Conservation (phyloP, 345 rosid species). For the Hypericum perforatum region DNA sequence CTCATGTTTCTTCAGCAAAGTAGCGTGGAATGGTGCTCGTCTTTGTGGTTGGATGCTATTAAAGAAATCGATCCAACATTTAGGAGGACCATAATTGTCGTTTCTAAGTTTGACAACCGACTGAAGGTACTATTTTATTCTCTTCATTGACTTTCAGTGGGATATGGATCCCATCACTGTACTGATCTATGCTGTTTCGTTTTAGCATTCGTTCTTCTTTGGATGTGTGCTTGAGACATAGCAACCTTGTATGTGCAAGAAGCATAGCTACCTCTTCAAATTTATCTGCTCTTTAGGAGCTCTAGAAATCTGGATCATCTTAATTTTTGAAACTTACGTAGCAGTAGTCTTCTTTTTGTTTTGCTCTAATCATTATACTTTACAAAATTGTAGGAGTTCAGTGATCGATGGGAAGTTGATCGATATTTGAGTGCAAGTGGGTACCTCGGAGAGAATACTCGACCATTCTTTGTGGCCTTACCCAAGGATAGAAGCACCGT, state of each 20-base stretch:
- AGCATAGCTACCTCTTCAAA: no score
- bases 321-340: background rate
- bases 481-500: slow-evolving; percentile 74
- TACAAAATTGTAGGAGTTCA: slow-evolving; percentile 44
- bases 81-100: slow-evolving; percentile 75
- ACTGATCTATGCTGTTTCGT: no score
- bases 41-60: slow-evolving; percentile 85
- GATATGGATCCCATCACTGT: no score
- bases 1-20: slow-evolving; percentile 92
- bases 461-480: slow-evolving; percentile 76
- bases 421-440: slow-evolving; percentile 91
- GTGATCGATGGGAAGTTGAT: slow-evolving; percentile 80
- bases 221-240: background rate
- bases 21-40: slow-evolving; percentile 98
- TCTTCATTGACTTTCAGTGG: background rate
- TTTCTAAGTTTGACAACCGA: slow-evolving; percentile 93
- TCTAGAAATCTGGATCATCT: background rate
- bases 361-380: background rate
- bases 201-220: background rate
- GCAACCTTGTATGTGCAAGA: no score
- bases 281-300: no score
- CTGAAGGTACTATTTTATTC: slow-evolving; percentile 50
- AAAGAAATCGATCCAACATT: slow-evolving; percentile 89
- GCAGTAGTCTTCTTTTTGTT: background rate
- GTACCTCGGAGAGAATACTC: slow-evolving; percentile 83